Conservation (phyloP, 2,329 filamentous ascomycete genomes). For the Emergomyces pasteurianus region DNA sequence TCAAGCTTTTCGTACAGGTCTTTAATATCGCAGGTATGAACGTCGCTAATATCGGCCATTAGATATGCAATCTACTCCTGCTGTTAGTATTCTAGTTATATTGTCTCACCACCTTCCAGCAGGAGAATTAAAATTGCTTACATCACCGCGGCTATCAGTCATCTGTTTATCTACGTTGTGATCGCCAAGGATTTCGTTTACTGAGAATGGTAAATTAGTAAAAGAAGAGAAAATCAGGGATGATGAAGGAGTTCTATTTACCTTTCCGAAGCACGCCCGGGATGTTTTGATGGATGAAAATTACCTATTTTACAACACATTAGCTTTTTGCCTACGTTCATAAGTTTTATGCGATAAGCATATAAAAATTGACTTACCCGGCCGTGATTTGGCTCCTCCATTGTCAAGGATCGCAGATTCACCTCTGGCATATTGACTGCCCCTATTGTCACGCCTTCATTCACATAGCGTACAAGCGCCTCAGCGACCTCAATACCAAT, state of each 20-base stretch:
- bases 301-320: constrained; percentile 43
- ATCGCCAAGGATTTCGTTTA: constrained; percentile 86
- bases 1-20: constrained; percentile 76
- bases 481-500: constrained; percentile 90
- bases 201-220: constrained; percentile 32
- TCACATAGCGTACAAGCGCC: constrained; percentile 85
- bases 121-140: constrained; percentile 29
- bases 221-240: background rate
- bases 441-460: constrained; percentile 80
- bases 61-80: constrained; percentile 63
- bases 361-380: constrained; percentile 43
- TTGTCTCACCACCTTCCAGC: background rate
- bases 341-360: background rate
- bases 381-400: constrained; percentile 79
- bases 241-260: constrained; percentile 22
- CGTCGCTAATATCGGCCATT: constrained; percentile 92
- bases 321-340: background rate
- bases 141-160: constrained; percentile 85
- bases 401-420: constrained; percentile 73
- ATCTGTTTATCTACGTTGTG: constrained; percentile 99
- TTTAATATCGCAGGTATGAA: constrained; percentile 69
- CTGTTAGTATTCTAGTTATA: constrained; percentile 8
- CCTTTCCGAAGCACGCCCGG: constrained; percentile 84
- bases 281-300: constrained; percentile 94
- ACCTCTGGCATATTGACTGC: constrained; percentile 98